Evolutionary conservation across 352 stramenopile species (phyloP), one percentile per base, ranked within the genome.

Genomic region (Phytophthora pluvialis): DNA sequence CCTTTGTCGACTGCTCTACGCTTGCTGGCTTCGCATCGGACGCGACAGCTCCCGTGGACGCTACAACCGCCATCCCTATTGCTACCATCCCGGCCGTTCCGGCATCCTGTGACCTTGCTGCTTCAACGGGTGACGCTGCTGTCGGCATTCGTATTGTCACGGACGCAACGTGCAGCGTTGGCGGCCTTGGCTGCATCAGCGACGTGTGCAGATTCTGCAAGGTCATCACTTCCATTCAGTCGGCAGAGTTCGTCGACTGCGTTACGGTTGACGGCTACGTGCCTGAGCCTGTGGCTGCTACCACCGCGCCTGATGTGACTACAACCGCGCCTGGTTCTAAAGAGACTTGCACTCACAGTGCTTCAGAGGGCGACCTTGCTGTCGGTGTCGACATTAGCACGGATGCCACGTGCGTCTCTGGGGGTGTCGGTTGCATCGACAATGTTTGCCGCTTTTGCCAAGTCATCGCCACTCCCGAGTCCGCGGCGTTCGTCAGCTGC

Each of bases 121-220:
- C 60, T 2, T 71, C 68, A 1, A 28, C 40, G 8, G 71, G 70
- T 16, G 75, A 83, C 38, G 29, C 57, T 1, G 26, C 46, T 29
- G 67, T 52, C 31, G 75, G 72, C 0, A 79, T 83, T 26, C 39
- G 38, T 5, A 49, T 80, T 21, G 3, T 71, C 36, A 67, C 65
- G 1, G 75, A 83, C 21, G 21, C 56, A 15, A 46, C 58, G 4
- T 81, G 73, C 31, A 51, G 28, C 9, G 44, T 1, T 9, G 70
- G 70, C 3, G 75, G 75, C 7, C 7, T 78, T 21, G 73, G 75
- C 4, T 83, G 75, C 42, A 66, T 81, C 10, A 63, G 60, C 8
- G 51, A 59, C 29, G 57, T 77, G 3, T 83, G 75, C 36, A 65
- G 73, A 5, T 81, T 73, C 50, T 83, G 75, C 68, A 78, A 83